Evolutionary conservation across 495 filamentous ascomycete species (phyloP).

Genomic region (Viridothelium virens): DNA sequence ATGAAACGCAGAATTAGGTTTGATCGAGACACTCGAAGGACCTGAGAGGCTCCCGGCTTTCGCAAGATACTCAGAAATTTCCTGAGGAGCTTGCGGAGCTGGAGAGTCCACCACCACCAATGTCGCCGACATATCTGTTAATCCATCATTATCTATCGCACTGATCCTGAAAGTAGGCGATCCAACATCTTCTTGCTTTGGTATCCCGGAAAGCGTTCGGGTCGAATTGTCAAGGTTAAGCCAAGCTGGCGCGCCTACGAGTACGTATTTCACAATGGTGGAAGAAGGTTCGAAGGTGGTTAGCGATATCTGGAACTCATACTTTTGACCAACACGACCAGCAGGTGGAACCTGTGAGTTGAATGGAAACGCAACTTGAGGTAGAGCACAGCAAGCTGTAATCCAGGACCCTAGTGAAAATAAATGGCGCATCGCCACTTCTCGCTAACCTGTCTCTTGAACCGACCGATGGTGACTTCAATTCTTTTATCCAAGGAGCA

Average conservation of each 20-base stretch:
- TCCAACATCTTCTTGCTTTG: slow-evolving; percentile 48
- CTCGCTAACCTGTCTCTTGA: background rate
- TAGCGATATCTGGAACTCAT: slow-evolving; percentile 58
- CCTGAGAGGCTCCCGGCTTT: slow-evolving; percentile 28
- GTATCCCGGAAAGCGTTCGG: slow-evolving; percentile 59
- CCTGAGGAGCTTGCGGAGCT: slow-evolving; percentile 21
- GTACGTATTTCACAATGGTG: slow-evolving; percentile 51
- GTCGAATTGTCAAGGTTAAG: slow-evolving; percentile 55
- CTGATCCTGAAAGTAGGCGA: slow-evolving; percentile 43
- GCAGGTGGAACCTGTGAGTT: slow-evolving; percentile 73
- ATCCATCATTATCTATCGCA: slow-evolving; percentile 27
- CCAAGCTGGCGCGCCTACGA: slow-evolving; percentile 59
- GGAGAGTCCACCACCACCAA: slow-evolving; percentile 26
- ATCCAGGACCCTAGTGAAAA: background rate
- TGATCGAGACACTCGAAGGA: slow-evolving; percentile 23
- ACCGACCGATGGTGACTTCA: background rate
- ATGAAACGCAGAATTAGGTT: slow-evolving; percentile 24
- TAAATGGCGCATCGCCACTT: background rate
- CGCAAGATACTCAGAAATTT: slow-evolving; percentile 27
- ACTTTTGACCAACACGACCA: slow-evolving; percentile 55
- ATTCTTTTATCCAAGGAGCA: background rate
- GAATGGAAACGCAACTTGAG: slow-evolving; percentile 56
- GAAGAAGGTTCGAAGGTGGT: slow-evolving; percentile 56
- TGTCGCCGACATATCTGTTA: slow-evolving; percentile 26
- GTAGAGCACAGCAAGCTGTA: slow-evolving; percentile 19